Base-by-base conservation (phyloP, 2,329 filamentous ascomycete genomes). In the Cryoendolithus antarcticus region DNA sequence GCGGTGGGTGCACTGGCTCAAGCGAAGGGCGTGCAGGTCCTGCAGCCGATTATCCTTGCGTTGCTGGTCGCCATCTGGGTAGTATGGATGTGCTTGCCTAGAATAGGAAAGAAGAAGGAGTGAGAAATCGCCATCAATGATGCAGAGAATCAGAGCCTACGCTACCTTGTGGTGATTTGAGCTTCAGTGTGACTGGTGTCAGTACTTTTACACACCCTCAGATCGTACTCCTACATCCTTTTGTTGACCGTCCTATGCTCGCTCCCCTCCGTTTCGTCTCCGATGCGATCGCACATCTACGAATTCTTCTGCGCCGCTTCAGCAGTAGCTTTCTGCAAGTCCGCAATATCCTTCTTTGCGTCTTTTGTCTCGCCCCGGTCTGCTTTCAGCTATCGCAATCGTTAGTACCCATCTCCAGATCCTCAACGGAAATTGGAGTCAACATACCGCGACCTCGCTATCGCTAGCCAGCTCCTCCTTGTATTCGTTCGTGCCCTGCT, bases 401-500 rank as follows among this genome's bases (percentile, higher is more conserved):
- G 9, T 29, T 6, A 36, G 3, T 35, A 40, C 32, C 38, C 6
- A 32, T 34, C 35, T 29, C 21, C 15, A 19, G 15, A 19, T 19
- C 15, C 15, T 19, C 15, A 19, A 19, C 15, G 15, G 15, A 19
- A 19, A 19, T 19, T 19, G 15, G 15, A 19, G 15, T 19, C 30
- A 41, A 61, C 71, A 48, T 63, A 91, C 70, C 50, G 75, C 75
- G 59, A 83, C 82, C 67, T 93, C 85, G 61, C 80, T 83, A 61
- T 85, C 76, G 36, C 77, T 82, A 3, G 84, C 83, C 36, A 93
- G 68, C 58, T 81, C 77, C 13, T 80, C 70, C 63, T 82, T 81
- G 84, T 85, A 91, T 56, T 85, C 71, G 38, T 70, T 79, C 57
- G 75, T 71, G 44, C 82, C 83, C 30, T 71, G 62, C 49, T 69